phyloP scores from a whole-genome alignment of 495 filamentous ascomycete species.

The Cercophora samala region DNA sequence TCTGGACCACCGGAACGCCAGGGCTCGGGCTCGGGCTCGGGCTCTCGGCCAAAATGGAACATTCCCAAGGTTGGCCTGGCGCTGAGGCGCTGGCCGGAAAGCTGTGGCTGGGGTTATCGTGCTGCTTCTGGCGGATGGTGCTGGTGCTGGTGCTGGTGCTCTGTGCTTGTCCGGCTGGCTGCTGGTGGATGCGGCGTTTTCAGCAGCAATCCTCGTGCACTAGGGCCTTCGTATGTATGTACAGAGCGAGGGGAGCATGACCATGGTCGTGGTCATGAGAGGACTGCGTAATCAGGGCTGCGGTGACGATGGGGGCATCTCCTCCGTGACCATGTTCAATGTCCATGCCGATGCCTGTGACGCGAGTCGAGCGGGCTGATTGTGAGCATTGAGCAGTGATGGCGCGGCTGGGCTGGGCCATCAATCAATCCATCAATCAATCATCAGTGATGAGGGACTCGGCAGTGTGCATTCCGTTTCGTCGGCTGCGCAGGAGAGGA shows the following conservation, averaged over 20 bases:
- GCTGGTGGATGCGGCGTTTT: background rate
- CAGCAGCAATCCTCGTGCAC: background rate
- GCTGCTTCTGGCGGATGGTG: background rate
- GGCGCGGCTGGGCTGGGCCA: too few relatives aligned
- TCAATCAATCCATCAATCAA: too few relatives aligned
- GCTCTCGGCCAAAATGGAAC: conserved; percentile 12
- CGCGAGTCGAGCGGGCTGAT: background rate
- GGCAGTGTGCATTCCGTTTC: conserved; percentile 8
- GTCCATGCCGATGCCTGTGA: background rate
- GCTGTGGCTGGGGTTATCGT: conserved; percentile 3
- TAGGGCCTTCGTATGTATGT: background rate
- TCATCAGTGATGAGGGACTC: background rate
- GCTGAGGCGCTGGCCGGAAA: background rate
- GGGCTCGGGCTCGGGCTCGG: conserved; percentile 9
- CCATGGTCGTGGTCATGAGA: background rate
- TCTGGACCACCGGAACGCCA: conserved; percentile 13
- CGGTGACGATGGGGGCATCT: too few relatives aligned
- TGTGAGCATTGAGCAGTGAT: too few relatives aligned
- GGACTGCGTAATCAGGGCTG: too few relatives aligned
- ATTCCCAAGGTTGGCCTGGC: conserved; percentile 12
- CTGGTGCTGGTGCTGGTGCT: background rate
- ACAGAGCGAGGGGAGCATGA: background rate
- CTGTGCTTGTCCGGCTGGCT: background rate
- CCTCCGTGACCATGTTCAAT: too few relatives aligned
- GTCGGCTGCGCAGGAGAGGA: conserved; percentile 1